Evolutionary conservation across 163 green algal species (phyloP).

Genomic region (Scenedesmus sp.): DNA sequence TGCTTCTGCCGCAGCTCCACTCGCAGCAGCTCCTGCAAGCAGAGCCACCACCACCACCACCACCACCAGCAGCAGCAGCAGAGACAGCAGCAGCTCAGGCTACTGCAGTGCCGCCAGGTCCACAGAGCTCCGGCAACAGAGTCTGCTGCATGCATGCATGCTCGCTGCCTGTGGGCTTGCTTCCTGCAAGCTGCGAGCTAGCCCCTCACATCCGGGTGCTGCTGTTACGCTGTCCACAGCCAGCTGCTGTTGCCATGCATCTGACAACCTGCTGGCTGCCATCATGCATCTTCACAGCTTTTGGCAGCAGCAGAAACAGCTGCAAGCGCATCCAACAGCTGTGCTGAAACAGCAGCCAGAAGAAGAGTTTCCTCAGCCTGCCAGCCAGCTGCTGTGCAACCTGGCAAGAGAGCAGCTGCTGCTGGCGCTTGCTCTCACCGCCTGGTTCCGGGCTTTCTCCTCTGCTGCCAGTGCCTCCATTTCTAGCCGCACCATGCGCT

Average conservation of each 20-base stretch:
- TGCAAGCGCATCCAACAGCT: neutral
- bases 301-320: neutral
- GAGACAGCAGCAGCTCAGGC: neutral
- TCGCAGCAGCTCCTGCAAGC: constrained; percentile 60
- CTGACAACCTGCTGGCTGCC: neutral
- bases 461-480: constrained; percentile 71
- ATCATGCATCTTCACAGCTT: neutral
- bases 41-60: neutral
- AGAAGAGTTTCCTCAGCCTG: neutral
- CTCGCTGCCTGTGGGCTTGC: neutral
- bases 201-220: neutral
- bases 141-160: neutral
- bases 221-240: neutral
- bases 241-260: neutral
- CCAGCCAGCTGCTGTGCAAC: neutral
- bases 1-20: constrained; percentile 63
- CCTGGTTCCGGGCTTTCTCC: constrained; percentile 57
- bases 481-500: constrained; percentile 67
- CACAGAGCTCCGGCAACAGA: neutral
- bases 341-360: neutral
- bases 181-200: neutral
- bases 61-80: neutral
- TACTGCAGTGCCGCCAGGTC: neutral
- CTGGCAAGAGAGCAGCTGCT: neutral
- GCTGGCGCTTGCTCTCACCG: neutral